A percentile compares a stretch with the other conserved stretches of the same genome.
Conservation (phyloP, 768 basidiomycete species). For the Guyanaporus albipodus region DNA sequence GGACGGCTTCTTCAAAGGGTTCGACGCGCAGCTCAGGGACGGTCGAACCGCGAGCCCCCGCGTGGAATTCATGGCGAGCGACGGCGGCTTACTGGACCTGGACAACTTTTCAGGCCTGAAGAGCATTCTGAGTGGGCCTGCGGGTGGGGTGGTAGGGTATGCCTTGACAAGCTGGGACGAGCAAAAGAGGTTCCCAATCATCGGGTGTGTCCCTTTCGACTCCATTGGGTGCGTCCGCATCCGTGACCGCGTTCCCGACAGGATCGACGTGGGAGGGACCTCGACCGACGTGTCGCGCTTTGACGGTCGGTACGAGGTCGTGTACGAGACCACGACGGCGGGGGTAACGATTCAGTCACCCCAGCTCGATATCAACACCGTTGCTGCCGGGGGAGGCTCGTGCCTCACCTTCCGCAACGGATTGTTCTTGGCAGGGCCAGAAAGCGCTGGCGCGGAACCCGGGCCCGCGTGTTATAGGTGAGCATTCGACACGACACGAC, state of each 20-base stretch:
- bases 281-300: slow-evolving; percentile 94
- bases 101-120: slow-evolving; percentile 89
- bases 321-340: slow-evolving; percentile 94
- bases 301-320: slow-evolving; percentile 85
- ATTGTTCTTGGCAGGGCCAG: slow-evolving; percentile 86
- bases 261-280: slow-evolving; percentile 91
- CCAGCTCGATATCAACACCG: slow-evolving; percentile 93
- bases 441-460: slow-evolving; percentile 91
- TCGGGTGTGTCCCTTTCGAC: slow-evolving; percentile 54
- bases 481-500: slow-evolving; percentile 14
- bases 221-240: not conserved
- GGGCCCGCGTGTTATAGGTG: slow-evolving; percentile 90
- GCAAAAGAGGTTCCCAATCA: slow-evolving; percentile 65
- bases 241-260: slow-evolving; percentile 26
- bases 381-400: slow-evolving; percentile 93
- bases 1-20: slow-evolving; percentile 87
- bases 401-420: slow-evolving; percentile 88
- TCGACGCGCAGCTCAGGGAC: slow-evolving; percentile 69
- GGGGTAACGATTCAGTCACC: slow-evolving; percentile 90
- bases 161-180: slow-evolving; percentile 86
- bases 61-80: slow-evolving; percentile 95
- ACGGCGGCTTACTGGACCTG: slow-evolving; percentile 80
- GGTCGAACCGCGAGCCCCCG: slow-evolving; percentile 56
- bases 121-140: slow-evolving; percentile 90
- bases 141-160: slow-evolving; percentile 94